Evolutionary conservation across 257 asterid genomes (phyloP), one percentile per base, ranked within the genome.

Genomic region (Penstemon newberryi): DNA sequence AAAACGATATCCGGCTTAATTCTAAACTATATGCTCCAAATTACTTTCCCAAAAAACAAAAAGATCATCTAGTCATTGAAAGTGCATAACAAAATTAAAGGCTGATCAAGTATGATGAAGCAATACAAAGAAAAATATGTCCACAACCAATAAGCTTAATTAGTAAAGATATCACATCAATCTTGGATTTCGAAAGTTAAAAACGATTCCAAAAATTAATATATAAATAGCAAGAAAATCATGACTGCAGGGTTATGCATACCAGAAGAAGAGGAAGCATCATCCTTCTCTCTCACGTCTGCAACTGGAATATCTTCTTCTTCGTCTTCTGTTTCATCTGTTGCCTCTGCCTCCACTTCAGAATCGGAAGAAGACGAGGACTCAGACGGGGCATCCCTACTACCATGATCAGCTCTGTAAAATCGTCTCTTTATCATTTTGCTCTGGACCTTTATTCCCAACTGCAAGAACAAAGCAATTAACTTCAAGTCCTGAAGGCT

Each of bases 401-500:
- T 78, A 44, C 89, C 95, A 49, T 90, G 96, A 33, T 87, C 95
- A 67, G 79, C 63, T 89, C 86, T 80, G 77, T 90, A 88, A 82
- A 86, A 90, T 73, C 96, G 73, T 78, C 96, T 82, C 74, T 93
- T 90, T 43, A 90, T 93, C 99, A 93, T 93, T 58, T 63, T 60
- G 62, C 60, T 51, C 18, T 19, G 58, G 64, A 69, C 67, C 61
- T 61, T 71, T 18, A 40, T 64, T 66, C 63, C 67, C 78, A 70
- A 73, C 95, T 85, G 84, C 84, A 77, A 70, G 65, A 74, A 50
- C 25, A 38, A 74, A 61, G 61, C 66, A 12, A 72, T 2, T 7
- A 65, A 42, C 18, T 39, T 56, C 55, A 55, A 66, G 64, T 41
- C 45, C 39, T 5, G 15, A 70, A 43, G 11, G 40, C 50, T 56